Percentiles rank a stretch among this genome's conserved stretches.
Evolutionary conservation across 164 flowering plant species (phyloP).

Genomic region (Kalanchoe fedtschenkoi): DNA sequence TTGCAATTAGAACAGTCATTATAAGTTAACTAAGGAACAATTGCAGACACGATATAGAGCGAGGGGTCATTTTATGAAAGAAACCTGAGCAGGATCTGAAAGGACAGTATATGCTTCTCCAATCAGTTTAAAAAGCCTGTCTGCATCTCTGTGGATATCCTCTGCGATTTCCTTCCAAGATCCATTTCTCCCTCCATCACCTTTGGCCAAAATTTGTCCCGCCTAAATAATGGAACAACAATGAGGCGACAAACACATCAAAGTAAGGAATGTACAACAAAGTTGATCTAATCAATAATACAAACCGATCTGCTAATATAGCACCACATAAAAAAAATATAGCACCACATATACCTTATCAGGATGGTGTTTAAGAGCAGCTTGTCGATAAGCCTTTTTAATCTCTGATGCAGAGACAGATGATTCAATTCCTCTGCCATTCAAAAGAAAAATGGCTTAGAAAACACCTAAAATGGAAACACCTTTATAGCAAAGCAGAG

Average conservation of each 20-base stretch:
- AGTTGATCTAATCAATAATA: not conserved
- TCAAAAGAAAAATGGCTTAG: not conserved
- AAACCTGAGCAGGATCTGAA: slow-evolving; percentile 76
- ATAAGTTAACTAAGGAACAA: not conserved
- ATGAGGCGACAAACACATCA: not conserved
- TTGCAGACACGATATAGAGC: not conserved
- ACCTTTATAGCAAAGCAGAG: not conserved
- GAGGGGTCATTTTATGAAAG: not conserved
- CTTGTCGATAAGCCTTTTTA: slow-evolving; percentile 78
- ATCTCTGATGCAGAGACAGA: slow-evolving; percentile 49
- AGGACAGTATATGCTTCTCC: slow-evolving; percentile 95
- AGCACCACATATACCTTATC: slow-evolving; percentile 52
- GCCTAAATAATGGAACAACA: slow-evolving; percentile 31
- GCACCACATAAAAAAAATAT: not conserved
- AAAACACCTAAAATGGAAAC: not conserved
- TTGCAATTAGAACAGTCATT: not conserved
- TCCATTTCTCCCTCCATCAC: slow-evolving; percentile 62
- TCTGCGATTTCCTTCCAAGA: slow-evolving; percentile 68
- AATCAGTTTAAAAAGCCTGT: slow-evolving; percentile 84
- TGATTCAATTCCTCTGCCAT: slow-evolving; percentile 63
- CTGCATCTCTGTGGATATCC: slow-evolving; percentile 75
- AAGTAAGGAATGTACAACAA: not conserved
- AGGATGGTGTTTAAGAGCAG: slow-evolving; percentile 91
- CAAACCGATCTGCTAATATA: not conserved
- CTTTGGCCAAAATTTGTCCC: slow-evolving; percentile 64